Conservation (phyloP, 352 stramenopile genomes). For the Paralagenidium karlingii region DNA sequence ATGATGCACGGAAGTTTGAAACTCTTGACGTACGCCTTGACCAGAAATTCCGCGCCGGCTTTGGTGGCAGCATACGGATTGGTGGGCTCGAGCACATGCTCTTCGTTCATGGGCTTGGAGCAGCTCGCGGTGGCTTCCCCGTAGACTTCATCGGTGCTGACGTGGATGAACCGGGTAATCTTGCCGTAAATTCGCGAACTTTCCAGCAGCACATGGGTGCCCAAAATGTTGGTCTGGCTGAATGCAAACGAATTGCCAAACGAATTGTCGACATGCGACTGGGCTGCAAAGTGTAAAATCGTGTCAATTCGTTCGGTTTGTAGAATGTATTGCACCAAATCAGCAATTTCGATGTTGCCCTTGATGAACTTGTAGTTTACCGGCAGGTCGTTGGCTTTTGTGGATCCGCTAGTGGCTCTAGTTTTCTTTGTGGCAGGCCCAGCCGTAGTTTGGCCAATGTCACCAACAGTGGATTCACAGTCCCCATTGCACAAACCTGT, state of each 20-base stretch:
- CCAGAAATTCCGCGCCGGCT: slow-evolving; percentile 96
- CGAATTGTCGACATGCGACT: slow-evolving; percentile 97
- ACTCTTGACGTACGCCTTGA: slow-evolving; percentile 88
- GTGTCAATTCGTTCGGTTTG: slow-evolving; percentile 94
- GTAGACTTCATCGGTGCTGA: slow-evolving; percentile 98
- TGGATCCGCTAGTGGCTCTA: neutral
- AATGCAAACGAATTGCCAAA: slow-evolving; percentile 99
- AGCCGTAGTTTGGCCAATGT: neutral
- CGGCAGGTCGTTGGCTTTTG: slow-evolving; percentile 9
- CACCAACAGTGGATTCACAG: neutral
- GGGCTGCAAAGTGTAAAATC: slow-evolving; percentile 97
- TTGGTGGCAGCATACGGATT: slow-evolving; percentile 99
- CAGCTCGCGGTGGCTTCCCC: slow-evolving; percentile 88
- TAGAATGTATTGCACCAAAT: slow-evolving; percentile 93
- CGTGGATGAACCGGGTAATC: slow-evolving; percentile 94
- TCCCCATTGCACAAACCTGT: slow-evolving; percentile 16
- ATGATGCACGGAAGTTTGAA: slow-evolving; percentile 96
- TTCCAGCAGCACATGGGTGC: slow-evolving; percentile 97
- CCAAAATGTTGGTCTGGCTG: slow-evolving; percentile 96
- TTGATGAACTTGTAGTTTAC: slow-evolving; percentile 95
- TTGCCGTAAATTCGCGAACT: slow-evolving; percentile 79
- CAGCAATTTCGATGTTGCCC: slow-evolving; percentile 89
- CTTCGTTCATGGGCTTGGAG: slow-evolving; percentile 89
- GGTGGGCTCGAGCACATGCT: slow-evolving; percentile 91
- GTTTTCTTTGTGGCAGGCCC: neutral